Evolutionary conservation across 2,329 filamentous ascomycete species (phyloP), one percentile per base, ranked within the genome.

Genomic region (Fonsecaea monophora): DNA sequence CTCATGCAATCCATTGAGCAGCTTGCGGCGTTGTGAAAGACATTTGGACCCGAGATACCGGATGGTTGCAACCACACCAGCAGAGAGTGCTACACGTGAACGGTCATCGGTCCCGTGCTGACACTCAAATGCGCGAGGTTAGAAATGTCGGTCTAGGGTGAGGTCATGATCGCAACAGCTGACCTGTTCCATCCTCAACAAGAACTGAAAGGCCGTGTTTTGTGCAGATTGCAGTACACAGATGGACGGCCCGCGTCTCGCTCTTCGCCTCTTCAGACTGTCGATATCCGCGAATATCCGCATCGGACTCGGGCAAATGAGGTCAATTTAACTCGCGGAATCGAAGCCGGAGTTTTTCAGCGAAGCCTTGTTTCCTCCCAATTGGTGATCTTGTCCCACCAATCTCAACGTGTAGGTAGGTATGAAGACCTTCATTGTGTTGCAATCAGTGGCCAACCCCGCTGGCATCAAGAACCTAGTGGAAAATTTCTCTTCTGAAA

Each of bases 1-100:
- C 64, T 70, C 25, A 64, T 62, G 10, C 61, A 53, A 15, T 65
- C 65, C 42, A 66, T 70, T 34, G 65, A 68, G 54, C 40, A 68
- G 7, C 60, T 70, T 45, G 65, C 62, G 37, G 62, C 65, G 7
- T 58, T 68, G 10, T 70, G 62, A 66, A 32, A 42, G 18, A 30
- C 59, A 45, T 59, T 18, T 4, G 18, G 35, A 45, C 15, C 3
- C 3, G 10, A 32, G 38, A 34, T 7, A 30, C 32, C 42, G 45
- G 38, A 42, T 25, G 2, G 30, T 18, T 13, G 10, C 18, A 21
- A 50, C 45, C 45, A 25, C 18, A 50, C 45, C 45, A 8, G 18
- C 18, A 12, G 18, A 10, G 45, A 25, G 12, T 10, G 18, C 57
- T 8, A 40, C 45, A 40, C 42, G 45, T 34, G 59, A 34, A 30